Percentiles rank a stretch among this genome's conserved stretches.
Conservation (phyloP, 371 early-diverging fungal species). For the Syncephalis plumigaleata region DNA sequence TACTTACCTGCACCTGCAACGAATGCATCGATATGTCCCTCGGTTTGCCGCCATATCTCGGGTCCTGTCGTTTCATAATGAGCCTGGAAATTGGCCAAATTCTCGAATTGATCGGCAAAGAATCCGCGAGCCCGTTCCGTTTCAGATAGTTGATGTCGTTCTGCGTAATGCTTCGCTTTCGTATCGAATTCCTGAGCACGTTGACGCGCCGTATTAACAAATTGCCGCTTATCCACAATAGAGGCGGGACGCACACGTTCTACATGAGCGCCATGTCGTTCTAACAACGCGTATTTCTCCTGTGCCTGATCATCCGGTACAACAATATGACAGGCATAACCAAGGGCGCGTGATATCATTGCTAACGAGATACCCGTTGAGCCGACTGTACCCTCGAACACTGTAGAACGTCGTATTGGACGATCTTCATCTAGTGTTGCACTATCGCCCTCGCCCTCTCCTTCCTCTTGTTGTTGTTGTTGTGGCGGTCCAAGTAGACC, state of each 20-base stretch:
- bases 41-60: conserved; percentile 68
- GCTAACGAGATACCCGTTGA: conserved; percentile 75
- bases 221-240: conserved; percentile 82
- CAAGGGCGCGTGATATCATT: conserved; percentile 64
- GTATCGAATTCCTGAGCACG: conserved; percentile 33
- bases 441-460: too few species aligned
- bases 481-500: conserved; percentile 41
- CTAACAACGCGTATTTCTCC: conserved; percentile 77
- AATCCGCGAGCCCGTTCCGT: conserved; percentile 22
- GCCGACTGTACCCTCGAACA: conserved; percentile 91
- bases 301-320: conserved; percentile 89
- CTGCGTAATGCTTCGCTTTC: conserved; percentile 14
- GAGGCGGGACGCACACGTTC: conserved; percentile 83
- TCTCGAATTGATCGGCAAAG: conserved; percentile 93
- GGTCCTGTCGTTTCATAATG: conserved; percentile 80
- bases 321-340: conserved; percentile 82
- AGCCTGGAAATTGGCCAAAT: conserved; percentile 56
- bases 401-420: conserved; percentile 32
- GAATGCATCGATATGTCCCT: conserved; percentile 55
- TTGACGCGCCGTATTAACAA: conserved; percentile 70
- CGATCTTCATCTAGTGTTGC: too few species aligned
- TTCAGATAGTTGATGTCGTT: conserved; percentile 9
- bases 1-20: conserved; percentile 63
- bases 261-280: conserved; percentile 73
- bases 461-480: too few species aligned